phyloP scores from a whole-genome alignment of 208 protist genomes.

The Herpetomonas tarakana region DNA sequence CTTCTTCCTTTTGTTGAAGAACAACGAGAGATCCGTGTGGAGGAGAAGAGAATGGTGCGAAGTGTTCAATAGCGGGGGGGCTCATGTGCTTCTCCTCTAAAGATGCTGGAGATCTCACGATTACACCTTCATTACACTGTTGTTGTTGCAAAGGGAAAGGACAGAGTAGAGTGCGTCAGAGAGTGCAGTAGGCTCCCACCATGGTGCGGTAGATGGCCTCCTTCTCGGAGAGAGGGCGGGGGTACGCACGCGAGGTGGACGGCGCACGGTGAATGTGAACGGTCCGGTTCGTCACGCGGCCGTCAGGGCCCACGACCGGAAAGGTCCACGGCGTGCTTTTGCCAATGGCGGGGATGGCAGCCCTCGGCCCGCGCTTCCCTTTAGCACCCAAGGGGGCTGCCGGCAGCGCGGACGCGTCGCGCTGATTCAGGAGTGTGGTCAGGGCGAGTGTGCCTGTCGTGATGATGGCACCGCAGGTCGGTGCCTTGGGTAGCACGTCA shows the following conservation, averaged over 20 bases:
- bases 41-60: too few species aligned
- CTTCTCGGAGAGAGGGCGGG: conserved; percentile 3
- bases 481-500: conserved; percentile 13
- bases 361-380: not conserved
- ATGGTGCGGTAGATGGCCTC: not conserved
- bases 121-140: too few species aligned
- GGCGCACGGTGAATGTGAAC: conserved; percentile 23
- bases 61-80: too few species aligned
- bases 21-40: too few species aligned
- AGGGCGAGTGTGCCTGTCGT: conserved; percentile 26
- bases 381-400: too few species aligned
- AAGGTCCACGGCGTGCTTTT: not conserved
- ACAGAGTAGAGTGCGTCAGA: too few species aligned
- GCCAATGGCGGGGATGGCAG: not conserved
- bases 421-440: conserved; percentile 16
- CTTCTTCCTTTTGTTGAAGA: too few species aligned
- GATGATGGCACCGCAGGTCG: conserved; percentile 23
- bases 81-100: too few species aligned
- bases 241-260: conserved; percentile 21
- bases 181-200: too few species aligned
- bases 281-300: not conserved
- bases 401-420: not conserved
- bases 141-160: too few species aligned
- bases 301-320: not conserved
- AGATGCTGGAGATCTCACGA: too few species aligned